Base-by-base conservation (phyloP, 2,329 filamentous ascomycete species). In the Sphaerulina populicola region DNA sequence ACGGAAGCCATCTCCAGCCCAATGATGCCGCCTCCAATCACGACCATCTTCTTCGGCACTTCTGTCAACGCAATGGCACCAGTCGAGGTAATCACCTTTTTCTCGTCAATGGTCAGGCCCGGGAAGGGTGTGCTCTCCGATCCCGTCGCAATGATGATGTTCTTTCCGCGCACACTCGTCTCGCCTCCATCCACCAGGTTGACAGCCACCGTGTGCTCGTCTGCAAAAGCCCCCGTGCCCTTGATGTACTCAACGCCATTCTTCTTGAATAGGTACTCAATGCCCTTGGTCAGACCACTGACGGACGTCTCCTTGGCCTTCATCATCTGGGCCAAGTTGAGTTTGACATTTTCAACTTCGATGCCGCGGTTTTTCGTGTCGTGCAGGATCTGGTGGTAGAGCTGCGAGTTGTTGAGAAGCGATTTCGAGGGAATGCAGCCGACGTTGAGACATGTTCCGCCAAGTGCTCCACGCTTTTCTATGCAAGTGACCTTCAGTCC, bases 401-500 rank as follows among this genome's bases (percentile, higher is more conserved):
- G 81, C 72, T 96, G 89, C 65, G 93, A 96, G 80, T 97, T 98
- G 84, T 97, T 98, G 72, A 98, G 87, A 63, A 98, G 88, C 57
- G 93, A 96, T 76, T 98, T 98, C 60, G 93, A 98, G 61, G 93
- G 93, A 69, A 98, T 98, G 76, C 93, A 98, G 75, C 93, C 93
- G 68, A 98, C 93, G 72, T 98, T 98, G 67, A 98, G 77, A 78
- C 93, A 98, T 66, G 93, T 98, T 70, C 93, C 93, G 66, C 93
- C 93, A 64, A 98, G 83, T 55, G 82, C 79, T 62, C 93, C 93
- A 69, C 93, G 88, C 81, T 98, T 98, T 77, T 98, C 93, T 75
- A 98, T 94, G 75, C 93, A 98, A 56, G 89, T 81, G 59, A 95
- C 91, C 83, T 96, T 97, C 71, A 98, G 73, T 66, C 93, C 93